Evolutionary conservation across 2,329 filamentous ascomycete genomes (phyloP).

Genomic region (Hypomyces perniciosus): DNA sequence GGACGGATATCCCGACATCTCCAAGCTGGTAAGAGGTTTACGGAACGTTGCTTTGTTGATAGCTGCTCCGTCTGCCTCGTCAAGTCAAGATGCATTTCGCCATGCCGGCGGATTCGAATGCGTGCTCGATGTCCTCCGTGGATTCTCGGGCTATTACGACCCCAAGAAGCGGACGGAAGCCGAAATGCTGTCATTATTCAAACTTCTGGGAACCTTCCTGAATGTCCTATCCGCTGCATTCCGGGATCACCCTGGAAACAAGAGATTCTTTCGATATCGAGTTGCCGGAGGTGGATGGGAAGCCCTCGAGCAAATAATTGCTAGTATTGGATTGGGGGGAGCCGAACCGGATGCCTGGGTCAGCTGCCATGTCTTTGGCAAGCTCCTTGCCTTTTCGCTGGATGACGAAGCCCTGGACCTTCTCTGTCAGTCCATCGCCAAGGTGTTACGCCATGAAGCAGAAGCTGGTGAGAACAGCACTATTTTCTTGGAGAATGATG

Average conservation of each 20-base stretch:
- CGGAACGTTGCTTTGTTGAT: slow-evolving; percentile 61
- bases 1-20: slow-evolving; percentile 43
- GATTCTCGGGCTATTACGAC: slow-evolving; percentile 71
- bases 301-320: slow-evolving; percentile 66
- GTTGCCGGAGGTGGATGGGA: slow-evolving; percentile 75
- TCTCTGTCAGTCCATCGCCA: slow-evolving; percentile 54
- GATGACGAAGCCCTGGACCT: slow-evolving; percentile 69
- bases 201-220: slow-evolving; percentile 64
- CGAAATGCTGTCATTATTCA: slow-evolving; percentile 61
- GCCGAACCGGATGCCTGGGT: slow-evolving; percentile 63
- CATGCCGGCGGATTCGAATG: slow-evolving; percentile 72
- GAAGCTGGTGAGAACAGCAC: slow-evolving; percentile 14
- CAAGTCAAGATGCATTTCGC: slow-evolving; percentile 74
- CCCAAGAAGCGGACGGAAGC: slow-evolving; percentile 53
- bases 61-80: slow-evolving; percentile 40
- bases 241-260: slow-evolving; percentile 75
- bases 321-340: slow-evolving; percentile 58
- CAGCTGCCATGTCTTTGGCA: slow-evolving; percentile 71
- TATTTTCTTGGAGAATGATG: slow-evolving; percentile 14
- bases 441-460: slow-evolving; percentile 27
- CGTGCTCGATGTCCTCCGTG: slow-evolving; percentile 62
- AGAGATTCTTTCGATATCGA: slow-evolving; percentile 74
- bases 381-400: slow-evolving; percentile 72
- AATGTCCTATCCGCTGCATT: slow-evolving; percentile 70
- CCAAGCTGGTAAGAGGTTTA: slow-evolving; percentile 48